Base-by-base conservation (phyloP, 2,329 filamentous ascomycete genomes). In the Fusarium sp. region DNA sequence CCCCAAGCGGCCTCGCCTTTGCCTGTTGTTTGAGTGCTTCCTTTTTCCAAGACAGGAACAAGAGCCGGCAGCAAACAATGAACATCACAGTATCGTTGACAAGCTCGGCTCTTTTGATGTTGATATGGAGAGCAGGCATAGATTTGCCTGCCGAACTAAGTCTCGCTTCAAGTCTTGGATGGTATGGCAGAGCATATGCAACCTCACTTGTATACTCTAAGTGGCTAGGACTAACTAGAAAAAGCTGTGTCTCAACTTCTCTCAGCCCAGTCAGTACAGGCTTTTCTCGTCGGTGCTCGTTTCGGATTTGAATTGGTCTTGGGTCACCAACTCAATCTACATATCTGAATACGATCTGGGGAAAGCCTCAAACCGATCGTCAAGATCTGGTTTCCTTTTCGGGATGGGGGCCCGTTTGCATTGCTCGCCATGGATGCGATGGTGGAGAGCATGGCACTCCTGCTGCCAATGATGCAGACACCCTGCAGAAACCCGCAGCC, bases 341-440 rank as follows among this genome's bases (percentile, higher is more conserved):
- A 58, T 33, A 56, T 61, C 44, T 42, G 45, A 58, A 51, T 56
- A 58, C 57, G 61, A 65, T 67, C 61, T 59, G 64, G 58, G 58
- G 60, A 67, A 70, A 56, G 47, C 52, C 70, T 41, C 57, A 41
- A 54, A 51, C 64, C 50, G 65, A 44, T 62, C 49, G 31, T 55
- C 49, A n/a, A 72, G 64, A 69, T 71, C 70, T 64, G 28, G 38
- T 44, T 50, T 37, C 57, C 52, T 33, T 42, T 52, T 55, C 31
- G 31, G 46, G 60, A 36, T 34, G 34, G 15, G 51, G 16, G 26
- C 60, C 60, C 67, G 65, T 60, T 69, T 67, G 45, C 36, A 62
- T 57, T 52, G 37, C 50, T 55, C 23, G 20, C 47, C 16, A 59
- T 56, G 30, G 63, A 23, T 18, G 36, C 50, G 45, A 65, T 52